Evolutionary conservation across 768 basidiomycete genomes (phyloP).

Genomic region (Podaxis sp.): DNA sequence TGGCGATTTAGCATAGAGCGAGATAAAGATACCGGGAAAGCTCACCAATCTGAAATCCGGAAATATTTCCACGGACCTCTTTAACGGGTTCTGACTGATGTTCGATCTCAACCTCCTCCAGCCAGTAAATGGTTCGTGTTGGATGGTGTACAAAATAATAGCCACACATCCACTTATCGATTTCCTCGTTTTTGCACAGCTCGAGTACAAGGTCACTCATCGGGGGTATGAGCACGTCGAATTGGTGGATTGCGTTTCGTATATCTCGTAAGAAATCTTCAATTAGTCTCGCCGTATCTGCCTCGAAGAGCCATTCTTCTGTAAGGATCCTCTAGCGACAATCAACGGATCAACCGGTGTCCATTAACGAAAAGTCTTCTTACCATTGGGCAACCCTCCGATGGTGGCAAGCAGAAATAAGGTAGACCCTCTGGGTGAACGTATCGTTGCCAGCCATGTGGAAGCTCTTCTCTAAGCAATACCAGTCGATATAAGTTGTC

Average conservation of each 20-base stretch:
- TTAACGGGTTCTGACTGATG: not conserved
- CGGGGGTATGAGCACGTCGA: not conserved
- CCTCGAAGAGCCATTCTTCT: conserved; percentile 7
- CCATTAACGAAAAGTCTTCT: not conserved
- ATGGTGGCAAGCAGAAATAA: not conserved
- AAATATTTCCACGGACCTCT: not conserved
- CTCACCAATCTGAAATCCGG: conserved; percentile 1
- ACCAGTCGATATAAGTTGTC: not conserved
- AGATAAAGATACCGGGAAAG: too few species aligned
- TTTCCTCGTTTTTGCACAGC: not conserved
- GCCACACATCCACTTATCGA: conserved; percentile 1
- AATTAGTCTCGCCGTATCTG: not conserved
- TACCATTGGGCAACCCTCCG: conserved; percentile 3
- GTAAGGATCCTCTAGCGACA: not conserved
- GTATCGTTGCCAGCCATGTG: not conserved
- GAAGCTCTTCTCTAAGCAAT: not conserved
- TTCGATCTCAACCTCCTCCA: not conserved
- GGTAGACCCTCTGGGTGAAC: conserved; percentile 9
- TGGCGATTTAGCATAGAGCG: not conserved
- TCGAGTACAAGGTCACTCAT: conserved; percentile 10
- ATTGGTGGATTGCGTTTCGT: not conserved
- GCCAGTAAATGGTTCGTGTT: conserved; percentile 4
- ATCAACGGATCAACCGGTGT: not conserved
- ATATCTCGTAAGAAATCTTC: not conserved
- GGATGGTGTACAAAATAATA: conserved; percentile 9